Conservation (phyloP, 495 filamentous ascomycete species). For the Penicillium turbatum region DNA sequence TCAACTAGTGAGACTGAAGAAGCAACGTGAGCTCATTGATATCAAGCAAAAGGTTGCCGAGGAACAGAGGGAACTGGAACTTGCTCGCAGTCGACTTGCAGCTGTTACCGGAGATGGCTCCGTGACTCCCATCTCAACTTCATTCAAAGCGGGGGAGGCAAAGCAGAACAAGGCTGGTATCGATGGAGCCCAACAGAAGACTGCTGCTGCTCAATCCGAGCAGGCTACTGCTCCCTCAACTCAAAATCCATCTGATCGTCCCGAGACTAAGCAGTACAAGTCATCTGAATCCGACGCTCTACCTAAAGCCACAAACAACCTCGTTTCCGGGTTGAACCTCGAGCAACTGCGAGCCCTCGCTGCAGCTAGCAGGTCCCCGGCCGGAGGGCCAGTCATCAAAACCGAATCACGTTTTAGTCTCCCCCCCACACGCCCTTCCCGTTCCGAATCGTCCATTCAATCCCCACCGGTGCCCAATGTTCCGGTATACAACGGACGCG, state of each 20-base stretch:
- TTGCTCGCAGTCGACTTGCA: not conserved
- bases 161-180: not conserved
- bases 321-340: not conserved
- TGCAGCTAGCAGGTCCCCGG: constrained; percentile 3
- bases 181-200: not conserved
- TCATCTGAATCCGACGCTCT: not conserved
- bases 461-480: constrained; percentile 5
- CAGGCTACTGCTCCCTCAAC: not conserved
- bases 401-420: not conserved
- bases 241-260: not conserved
- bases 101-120: not conserved
- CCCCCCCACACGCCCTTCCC: not conserved
- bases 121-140: not conserved
- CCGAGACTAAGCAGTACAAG: not conserved
- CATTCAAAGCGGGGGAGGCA: not conserved
- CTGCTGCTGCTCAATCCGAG: not conserved
- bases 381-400: not conserved
- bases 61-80: not conserved
- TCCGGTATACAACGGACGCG: constrained; percentile 6
- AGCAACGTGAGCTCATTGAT: constrained; percentile 8
- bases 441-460: not conserved
- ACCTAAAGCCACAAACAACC: not conserved
- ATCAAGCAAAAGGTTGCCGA: constrained; percentile 10
- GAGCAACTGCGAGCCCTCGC: constrained; percentile 7
- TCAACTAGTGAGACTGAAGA: constrained; percentile 2